These are phyloP conservation scores for Candida bentonensis DNA, from an alignment of 805 yeast genomes.

Conservation along the genomic window DNA sequence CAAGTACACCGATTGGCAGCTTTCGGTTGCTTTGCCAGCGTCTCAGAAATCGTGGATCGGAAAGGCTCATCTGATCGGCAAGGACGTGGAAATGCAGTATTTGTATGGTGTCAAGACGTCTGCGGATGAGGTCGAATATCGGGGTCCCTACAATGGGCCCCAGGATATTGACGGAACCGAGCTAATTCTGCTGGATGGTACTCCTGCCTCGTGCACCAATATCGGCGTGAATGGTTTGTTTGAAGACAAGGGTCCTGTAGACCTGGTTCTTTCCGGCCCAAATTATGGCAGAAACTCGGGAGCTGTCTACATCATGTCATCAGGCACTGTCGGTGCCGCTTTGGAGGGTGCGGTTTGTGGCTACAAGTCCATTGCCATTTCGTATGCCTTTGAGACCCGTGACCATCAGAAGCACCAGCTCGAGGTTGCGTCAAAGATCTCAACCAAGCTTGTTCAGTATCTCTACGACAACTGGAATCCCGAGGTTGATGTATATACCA, in stretches of 20 bases:
- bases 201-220: slow-evolving; percentile 94
- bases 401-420: slow-evolving; percentile 36
- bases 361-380: slow-evolving; percentile 58
- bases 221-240: slow-evolving; percentile 58
- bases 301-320: slow-evolving; percentile 73
- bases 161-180: slow-evolving; percentile 7
- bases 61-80: slow-evolving; percentile 70
- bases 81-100: slow-evolving; percentile 36
- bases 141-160: slow-evolving; percentile 22
- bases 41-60: slow-evolving; percentile 93
- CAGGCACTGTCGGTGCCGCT: slow-evolving; percentile 96
- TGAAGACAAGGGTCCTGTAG: slow-evolving; percentile 41
- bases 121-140: slow-evolving; percentile 9
- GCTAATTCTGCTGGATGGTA: slow-evolving; percentile 59
- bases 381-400: slow-evolving; percentile 60
- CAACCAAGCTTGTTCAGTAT: slow-evolving; percentile 49
- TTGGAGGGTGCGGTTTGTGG: slow-evolving; percentile 74
- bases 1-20: slow-evolving; percentile 63
- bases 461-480: slow-evolving; percentile 45
- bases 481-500: slow-evolving; percentile 56
- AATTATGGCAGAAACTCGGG: slow-evolving; percentile 90
- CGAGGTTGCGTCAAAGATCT: slow-evolving; percentile 49
- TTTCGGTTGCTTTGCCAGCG: slow-evolving; percentile 70
- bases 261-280: slow-evolving; percentile 87
- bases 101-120: slow-evolving; percentile 12